phyloP scores from a whole-genome alignment of 257 asterid species.

The Anisodus tanguticus region DNA sequence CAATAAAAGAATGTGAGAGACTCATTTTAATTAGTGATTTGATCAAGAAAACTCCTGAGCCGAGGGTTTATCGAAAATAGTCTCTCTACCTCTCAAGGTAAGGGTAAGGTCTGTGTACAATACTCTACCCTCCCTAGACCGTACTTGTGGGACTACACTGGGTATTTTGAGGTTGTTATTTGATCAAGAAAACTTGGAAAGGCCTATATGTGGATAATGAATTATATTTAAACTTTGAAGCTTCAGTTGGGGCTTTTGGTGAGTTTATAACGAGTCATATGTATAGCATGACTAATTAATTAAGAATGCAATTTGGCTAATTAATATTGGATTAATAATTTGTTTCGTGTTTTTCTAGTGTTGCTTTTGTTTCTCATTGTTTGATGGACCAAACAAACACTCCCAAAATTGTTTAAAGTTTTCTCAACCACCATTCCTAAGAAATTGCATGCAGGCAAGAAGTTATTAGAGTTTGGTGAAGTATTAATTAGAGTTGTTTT shows the following conservation, averaged over 20 bases:
- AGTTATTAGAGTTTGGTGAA: conserved; percentile 15
- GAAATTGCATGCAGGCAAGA: not conserved
- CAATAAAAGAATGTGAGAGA: not conserved
- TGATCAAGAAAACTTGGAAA: not conserved
- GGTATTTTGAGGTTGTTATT: not conserved
- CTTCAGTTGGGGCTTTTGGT: not conserved
- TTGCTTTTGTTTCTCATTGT: not conserved
- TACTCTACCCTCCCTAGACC: too few species aligned
- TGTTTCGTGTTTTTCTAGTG: not conserved
- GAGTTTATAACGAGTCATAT: not conserved
- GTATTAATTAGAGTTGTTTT: not conserved
- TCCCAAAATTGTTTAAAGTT: not conserved
- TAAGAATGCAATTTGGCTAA: not conserved
- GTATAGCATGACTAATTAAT: not conserved
- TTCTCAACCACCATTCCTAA: not conserved
- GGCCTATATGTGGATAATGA: too few species aligned
- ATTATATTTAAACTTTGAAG: not conserved
- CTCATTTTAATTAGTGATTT: not conserved
- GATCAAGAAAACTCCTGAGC: not conserved
- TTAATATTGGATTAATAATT: not conserved
- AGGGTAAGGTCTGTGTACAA: too few species aligned
- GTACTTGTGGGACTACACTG: too few species aligned
- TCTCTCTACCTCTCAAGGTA: too few species aligned
- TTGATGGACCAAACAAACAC: conserved; percentile 20
- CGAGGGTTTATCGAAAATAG: too few species aligned